These are phyloP conservation scores for Chaetomiaceae sp. DNA, from an alignment of 2,329 filamentous ascomycete genomes.

Conservation along the genomic window DNA sequence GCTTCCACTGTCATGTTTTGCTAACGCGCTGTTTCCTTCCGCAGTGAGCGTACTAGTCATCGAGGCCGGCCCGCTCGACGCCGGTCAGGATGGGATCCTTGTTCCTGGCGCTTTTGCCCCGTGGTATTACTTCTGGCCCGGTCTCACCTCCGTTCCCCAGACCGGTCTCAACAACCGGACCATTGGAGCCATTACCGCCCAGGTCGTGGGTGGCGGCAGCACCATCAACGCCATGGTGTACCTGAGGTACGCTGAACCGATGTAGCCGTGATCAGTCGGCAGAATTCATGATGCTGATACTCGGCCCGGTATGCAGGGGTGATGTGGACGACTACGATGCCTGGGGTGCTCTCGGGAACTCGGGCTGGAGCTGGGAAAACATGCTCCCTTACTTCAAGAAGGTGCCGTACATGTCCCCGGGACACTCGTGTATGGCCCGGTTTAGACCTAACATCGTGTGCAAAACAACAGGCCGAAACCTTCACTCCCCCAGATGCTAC, in stretches of 20 bases:
- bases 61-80: constrained; percentile 28
- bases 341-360: constrained; percentile 32
- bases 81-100: constrained; percentile 27
- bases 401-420: constrained; percentile 20
- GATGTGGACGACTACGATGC: constrained; percentile 31
- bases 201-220: constrained; percentile 34
- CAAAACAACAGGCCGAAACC: constrained; percentile 26
- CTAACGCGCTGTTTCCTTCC: not conserved
- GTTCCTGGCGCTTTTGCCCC: constrained; percentile 30
- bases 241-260: constrained; percentile 16
- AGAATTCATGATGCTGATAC: not conserved
- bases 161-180: constrained; percentile 26
- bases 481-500: constrained; percentile 27
- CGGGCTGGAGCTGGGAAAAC: constrained; percentile 33
- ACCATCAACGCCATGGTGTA: constrained; percentile 37
- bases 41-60: constrained; percentile 30
- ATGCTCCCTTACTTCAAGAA: constrained; percentile 42
- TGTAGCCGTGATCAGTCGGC: no score
- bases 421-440: not conserved
- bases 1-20: not conserved
- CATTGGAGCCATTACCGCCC: constrained; percentile 23
- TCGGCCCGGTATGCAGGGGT: constrained; percentile 20
- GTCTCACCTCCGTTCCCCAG: constrained; percentile 26
- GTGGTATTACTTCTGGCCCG: constrained; percentile 29
- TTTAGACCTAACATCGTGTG: not conserved